These are phyloP conservation scores for Leccinum angustisporum DNA, from an alignment of 1,284 basidiomycete species.

Conservation along the genomic window DNA sequence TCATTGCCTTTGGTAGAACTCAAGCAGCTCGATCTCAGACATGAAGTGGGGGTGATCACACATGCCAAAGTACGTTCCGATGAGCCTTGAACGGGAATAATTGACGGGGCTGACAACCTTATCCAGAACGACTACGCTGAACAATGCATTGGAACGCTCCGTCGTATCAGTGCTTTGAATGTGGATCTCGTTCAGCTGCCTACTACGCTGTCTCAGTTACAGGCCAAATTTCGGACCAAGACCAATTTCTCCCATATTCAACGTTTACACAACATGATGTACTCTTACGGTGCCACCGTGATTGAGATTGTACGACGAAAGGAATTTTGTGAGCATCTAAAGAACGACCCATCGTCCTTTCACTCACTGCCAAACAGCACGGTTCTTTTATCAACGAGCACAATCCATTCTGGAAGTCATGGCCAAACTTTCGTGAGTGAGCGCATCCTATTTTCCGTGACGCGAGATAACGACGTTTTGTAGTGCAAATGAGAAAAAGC, in stretches of 20 bases:
- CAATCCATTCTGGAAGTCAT: constrained; percentile 79
- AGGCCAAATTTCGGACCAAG: constrained; percentile 68
- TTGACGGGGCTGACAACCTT: neutral
- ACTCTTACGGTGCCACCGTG: constrained; percentile 90
- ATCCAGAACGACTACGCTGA: constrained; percentile 75
- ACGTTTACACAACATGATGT: constrained; percentile 86
- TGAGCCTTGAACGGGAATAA: neutral
- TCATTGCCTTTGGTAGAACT: constrained; percentile 47
- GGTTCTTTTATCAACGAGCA: constrained; percentile 77
- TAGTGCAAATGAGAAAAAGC: constrained; percentile 71
- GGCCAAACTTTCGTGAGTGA: constrained; percentile 74
- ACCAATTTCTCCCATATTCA: constrained; percentile 90
- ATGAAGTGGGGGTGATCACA: constrained; percentile 56
- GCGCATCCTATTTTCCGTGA: neutral
- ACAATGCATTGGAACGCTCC: constrained; percentile 63
- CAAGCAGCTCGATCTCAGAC: constrained; percentile 62
- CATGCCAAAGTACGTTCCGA: constrained; percentile 53
- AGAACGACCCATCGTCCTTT: neutral
- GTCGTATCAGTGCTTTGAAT: constrained; percentile 74
- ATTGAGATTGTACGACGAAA: constrained; percentile 89
- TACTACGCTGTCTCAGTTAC: constrained; percentile 58
- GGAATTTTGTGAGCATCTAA: constrained; percentile 67
- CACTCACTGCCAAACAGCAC: constrained; percentile 42
- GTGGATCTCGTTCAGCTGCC: constrained; percentile 74
- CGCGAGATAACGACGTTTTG: constrained; percentile 6